phyloP scores from a whole-genome alignment of 2,329 filamentous ascomycete species.

The Penicillium sp. region DNA sequence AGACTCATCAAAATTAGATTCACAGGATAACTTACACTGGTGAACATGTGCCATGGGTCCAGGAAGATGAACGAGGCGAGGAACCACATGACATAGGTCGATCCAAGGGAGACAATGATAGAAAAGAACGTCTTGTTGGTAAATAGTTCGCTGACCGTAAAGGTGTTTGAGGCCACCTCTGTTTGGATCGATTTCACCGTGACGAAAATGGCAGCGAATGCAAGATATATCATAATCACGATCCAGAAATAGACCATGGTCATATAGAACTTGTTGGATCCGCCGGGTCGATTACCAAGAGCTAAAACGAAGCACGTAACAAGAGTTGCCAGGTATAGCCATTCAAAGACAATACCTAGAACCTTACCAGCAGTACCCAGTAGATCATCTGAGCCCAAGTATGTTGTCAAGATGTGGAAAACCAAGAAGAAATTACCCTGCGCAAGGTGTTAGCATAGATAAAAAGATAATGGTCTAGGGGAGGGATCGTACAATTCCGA shows the following conservation, averaged over 20 bases:
- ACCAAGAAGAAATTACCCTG: conserved; percentile 94
- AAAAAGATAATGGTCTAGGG: neutral
- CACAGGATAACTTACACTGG: conserved; percentile 51
- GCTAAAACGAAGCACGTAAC: conserved; percentile 94
- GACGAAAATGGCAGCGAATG: conserved; percentile 94
- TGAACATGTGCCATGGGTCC: conserved; percentile 99
- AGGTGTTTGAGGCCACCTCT: conserved; percentile 62
- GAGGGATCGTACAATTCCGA: conserved; percentile 61
- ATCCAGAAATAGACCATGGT: conserved; percentile 99
- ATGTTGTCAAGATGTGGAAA: conserved; percentile 92
- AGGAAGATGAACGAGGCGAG: conserved; percentile 90
- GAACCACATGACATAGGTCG: conserved; percentile 91
- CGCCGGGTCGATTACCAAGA: conserved; percentile 90
- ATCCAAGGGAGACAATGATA: conserved; percentile 85
- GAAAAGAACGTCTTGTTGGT: conserved; percentile 89
- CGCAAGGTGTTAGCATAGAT: neutral
- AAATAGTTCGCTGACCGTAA: conserved; percentile 73
- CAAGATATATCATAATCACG: conserved; percentile 88
- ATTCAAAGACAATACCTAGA: conserved; percentile 88
- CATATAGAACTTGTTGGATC: conserved; percentile 90
- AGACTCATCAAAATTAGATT: neutral
- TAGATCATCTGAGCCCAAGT: conserved; percentile 67
- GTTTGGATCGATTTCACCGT: conserved; percentile 80
- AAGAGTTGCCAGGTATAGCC: conserved; percentile 88
- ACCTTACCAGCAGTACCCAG: conserved; percentile 76